phyloP scores from a whole-genome alignment of 2,329 filamentous ascomycete genomes.

The Colletotrichum gloeosporioides region DNA sequence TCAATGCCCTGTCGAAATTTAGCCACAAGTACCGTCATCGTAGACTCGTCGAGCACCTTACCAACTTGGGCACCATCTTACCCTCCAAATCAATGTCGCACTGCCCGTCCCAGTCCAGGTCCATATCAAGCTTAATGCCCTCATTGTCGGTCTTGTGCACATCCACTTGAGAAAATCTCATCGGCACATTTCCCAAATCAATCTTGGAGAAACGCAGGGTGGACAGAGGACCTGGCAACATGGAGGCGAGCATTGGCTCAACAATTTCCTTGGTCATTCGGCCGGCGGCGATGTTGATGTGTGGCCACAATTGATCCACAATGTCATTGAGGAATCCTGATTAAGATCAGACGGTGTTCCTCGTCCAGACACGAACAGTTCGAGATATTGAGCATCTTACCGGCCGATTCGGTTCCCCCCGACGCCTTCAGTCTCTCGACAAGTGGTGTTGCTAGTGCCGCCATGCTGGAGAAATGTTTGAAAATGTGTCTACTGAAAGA shows the following conservation, averaged over 20 bases:
- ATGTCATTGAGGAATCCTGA: constrained; percentile 53
- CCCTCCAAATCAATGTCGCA: constrained; percentile 53
- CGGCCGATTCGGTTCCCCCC: constrained; percentile 45
- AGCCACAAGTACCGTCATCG: neutral
- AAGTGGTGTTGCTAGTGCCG: constrained; percentile 35
- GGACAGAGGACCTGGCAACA: constrained; percentile 48
- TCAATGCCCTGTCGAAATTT: constrained; percentile 44
- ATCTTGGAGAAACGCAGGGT: constrained; percentile 49
- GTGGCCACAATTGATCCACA: constrained; percentile 52
- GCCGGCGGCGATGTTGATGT: constrained; percentile 48
- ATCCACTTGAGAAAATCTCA: constrained; percentile 45
- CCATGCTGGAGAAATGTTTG: constrained; percentile 22
- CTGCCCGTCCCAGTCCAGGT: constrained; percentile 49
- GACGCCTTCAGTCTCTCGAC: constrained; percentile 44
- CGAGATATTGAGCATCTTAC: neutral
- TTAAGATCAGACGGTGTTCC: neutral
- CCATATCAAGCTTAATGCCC: constrained; percentile 54
- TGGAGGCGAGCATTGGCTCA: constrained; percentile 51
- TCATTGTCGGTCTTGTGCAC: constrained; percentile 47
- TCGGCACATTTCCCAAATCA: constrained; percentile 47
- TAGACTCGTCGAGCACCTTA: constrained; percentile 22
- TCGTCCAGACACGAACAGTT: neutral
- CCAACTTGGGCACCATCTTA: constrained; percentile 45
- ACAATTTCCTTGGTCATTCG: constrained; percentile 51
- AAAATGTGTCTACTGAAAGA: neutral